These are phyloP conservation scores for Mycena alexandri DNA, from an alignment of 768 basidiomycete species.

Conservation along the genomic window DNA sequence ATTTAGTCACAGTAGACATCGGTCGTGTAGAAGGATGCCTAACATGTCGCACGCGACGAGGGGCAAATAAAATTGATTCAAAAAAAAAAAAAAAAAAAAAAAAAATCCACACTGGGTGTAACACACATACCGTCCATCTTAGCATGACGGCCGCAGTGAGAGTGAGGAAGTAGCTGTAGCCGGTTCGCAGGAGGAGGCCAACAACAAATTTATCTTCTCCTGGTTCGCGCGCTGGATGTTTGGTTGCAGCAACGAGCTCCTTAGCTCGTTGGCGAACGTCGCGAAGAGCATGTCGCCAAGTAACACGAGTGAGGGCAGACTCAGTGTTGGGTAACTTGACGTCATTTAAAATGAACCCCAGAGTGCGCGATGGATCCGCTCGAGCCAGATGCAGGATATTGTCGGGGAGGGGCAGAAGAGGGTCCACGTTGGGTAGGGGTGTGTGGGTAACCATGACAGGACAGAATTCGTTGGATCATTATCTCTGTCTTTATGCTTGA, in stretches of 20 bases:
- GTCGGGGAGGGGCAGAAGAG: constrained; percentile 15
- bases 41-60: too few species aligned
- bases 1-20: too few species aligned
- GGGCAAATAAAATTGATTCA: too few species aligned
- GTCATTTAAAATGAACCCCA: constrained; percentile 19
- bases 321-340: neutral
- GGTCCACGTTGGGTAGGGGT: constrained; percentile 4
- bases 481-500: too few species aligned
- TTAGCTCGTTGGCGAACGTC: constrained; percentile 17
- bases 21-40: too few species aligned
- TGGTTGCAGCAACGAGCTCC: neutral
- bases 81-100: too few species aligned
- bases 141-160: constrained; percentile 24
- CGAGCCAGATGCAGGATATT: constrained; percentile 19
- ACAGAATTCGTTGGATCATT: too few species aligned
- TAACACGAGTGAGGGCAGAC: neutral
- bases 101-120: too few species aligned
- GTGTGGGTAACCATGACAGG: too few species aligned
- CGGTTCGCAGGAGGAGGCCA: constrained; percentile 16
- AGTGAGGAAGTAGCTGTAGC: constrained; percentile 23
- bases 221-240: constrained; percentile 8
- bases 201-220: constrained; percentile 10
- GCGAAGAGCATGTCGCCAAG: constrained; percentile 13
- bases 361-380: neutral
- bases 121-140: constrained; percentile 18